phyloP scores from a whole-genome alignment of 2,329 filamentous ascomycete genomes.

The Colletotrichum theobromicola region DNA sequence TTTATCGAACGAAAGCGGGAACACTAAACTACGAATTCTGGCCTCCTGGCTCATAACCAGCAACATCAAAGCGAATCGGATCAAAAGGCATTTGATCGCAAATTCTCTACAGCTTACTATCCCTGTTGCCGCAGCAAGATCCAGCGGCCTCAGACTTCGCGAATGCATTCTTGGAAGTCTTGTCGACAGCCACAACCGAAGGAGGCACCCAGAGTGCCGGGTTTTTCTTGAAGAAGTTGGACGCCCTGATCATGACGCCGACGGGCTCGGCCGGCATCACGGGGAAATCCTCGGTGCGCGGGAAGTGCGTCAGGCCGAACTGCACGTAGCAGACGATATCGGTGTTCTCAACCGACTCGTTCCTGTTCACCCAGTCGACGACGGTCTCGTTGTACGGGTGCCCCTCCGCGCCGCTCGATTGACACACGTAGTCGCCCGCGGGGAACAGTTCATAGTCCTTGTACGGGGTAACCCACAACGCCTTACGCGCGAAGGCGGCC shows the following conservation, averaged over 20 bases:
- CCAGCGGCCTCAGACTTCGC: not conserved
- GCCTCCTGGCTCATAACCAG: not conserved
- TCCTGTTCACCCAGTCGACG: not conserved
- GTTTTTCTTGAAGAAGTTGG: conserved; percentile 56
- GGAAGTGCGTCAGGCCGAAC: conserved; percentile 60
- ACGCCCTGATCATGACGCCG: conserved; percentile 51
- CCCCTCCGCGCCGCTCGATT: not conserved
- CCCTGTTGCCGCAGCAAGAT: not conserved
- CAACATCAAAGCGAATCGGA: not conserved
- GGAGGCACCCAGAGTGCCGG: conserved; percentile 42
- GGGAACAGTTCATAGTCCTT: not conserved
- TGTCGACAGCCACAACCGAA: not conserved
- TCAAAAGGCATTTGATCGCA: not conserved
- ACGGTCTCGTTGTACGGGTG: conserved; percentile 29
- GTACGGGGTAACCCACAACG: not conserved
- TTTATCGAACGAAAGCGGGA: not conserved
- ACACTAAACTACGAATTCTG: not conserved
- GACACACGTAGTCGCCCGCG: not conserved
- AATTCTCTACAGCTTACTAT: not conserved
- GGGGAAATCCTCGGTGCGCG: conserved; percentile 61
- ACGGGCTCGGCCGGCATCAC: conserved; percentile 64
- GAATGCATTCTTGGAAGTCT: not conserved
- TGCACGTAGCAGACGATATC: conserved; percentile 65
- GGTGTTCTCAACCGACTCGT: conserved; percentile 57
- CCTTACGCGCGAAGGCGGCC: not conserved